Evolutionary conservation across 129 eudicot genomes (phyloP).

Genomic region (Tagetes erecta): DNA sequence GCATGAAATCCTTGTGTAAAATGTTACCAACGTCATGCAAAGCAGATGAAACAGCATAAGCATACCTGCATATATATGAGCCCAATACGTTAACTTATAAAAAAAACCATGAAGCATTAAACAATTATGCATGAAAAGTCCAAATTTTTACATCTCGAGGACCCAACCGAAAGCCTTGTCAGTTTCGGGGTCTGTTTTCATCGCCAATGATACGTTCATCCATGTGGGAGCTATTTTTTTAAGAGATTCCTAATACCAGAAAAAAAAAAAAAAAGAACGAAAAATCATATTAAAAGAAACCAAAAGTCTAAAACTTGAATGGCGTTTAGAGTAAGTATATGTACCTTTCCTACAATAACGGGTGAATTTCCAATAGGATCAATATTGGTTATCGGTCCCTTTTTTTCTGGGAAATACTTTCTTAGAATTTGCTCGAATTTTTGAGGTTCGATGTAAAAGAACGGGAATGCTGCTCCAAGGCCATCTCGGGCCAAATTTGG

Average conservation of each 20-base stretch:
- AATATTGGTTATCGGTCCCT: constrained; percentile 87
- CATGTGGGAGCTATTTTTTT: constrained; percentile 95
- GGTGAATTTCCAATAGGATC: constrained; percentile 99
- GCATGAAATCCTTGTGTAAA: constrained; percentile 94
- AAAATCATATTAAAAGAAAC: neutral
- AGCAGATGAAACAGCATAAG: constrained; percentile 97
- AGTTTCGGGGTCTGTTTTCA: constrained; percentile 93
- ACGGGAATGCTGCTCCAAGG: constrained; percentile 94
- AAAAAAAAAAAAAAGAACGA: neutral
- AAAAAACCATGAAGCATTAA: neutral
- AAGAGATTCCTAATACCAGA: constrained; percentile 70
- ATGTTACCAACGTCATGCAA: constrained; percentile 87
- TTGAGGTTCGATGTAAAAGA: constrained; percentile 94
- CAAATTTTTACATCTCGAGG: constrained; percentile 78
- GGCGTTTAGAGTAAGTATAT: neutral
- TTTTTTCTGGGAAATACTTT: constrained; percentile 85
- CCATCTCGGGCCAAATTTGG: constrained; percentile 91
- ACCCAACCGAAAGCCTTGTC: constrained; percentile 99
- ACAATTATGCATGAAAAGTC: neutral
- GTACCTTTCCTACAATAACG: constrained; percentile 90
- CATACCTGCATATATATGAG: constrained; percentile 64
- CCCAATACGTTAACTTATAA: neutral
- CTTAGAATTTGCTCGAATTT: constrained; percentile 71
- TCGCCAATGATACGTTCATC: constrained; percentile 96
- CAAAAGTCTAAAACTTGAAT: neutral